A percentile compares a stretch with the other conserved stretches of the same genome.
Evolutionary conservation across 768 basidiomycete genomes (phyloP).

Genomic region (Mycena crocata): DNA sequence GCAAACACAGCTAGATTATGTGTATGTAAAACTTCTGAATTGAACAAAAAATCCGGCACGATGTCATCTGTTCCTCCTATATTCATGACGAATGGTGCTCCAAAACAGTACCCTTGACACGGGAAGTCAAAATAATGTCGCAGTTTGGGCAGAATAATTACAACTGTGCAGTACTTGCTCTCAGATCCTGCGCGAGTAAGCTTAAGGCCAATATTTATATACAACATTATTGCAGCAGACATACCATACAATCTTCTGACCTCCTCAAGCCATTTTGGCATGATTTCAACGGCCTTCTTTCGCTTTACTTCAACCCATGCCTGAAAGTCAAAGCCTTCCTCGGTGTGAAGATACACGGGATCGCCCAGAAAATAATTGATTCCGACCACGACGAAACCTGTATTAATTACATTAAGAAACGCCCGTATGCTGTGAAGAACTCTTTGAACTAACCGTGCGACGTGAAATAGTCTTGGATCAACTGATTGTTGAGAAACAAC

Average conservation of each 20-base stretch:
- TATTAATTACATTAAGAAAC: not conserved
- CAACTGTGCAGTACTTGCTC: constrained; percentile 23
- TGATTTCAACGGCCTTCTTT: constrained; percentile 49
- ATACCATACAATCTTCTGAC: constrained; percentile 62
- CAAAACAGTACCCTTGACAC: constrained; percentile 69
- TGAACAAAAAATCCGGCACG: constrained; percentile 58
- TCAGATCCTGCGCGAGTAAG: constrained; percentile 5
- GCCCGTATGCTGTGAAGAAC: not conserved
- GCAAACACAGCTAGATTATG: constrained; percentile 60
- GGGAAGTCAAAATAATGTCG: not conserved
- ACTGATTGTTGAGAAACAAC: constrained; percentile 66
- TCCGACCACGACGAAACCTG: constrained; percentile 70
- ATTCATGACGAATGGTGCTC: constrained; percentile 63
- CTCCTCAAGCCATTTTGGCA: constrained; percentile 64
- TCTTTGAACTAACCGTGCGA: constrained; percentile 55
- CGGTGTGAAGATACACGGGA: constrained; percentile 53
- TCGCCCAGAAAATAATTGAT: constrained; percentile 76
- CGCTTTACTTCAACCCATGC: constrained; percentile 56
- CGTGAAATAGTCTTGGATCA: constrained; percentile 75
- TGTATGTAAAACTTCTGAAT: not conserved
- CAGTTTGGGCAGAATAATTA: not conserved
- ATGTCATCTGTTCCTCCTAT: constrained; percentile 58
- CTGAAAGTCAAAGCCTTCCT: constrained; percentile 50
- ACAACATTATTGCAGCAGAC: not conserved
- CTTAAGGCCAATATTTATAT: not conserved